These are phyloP conservation scores for Alternaria postmessia DNA, from an alignment of 2,329 filamentous ascomycete species.

Conservation along the genomic window DNA sequence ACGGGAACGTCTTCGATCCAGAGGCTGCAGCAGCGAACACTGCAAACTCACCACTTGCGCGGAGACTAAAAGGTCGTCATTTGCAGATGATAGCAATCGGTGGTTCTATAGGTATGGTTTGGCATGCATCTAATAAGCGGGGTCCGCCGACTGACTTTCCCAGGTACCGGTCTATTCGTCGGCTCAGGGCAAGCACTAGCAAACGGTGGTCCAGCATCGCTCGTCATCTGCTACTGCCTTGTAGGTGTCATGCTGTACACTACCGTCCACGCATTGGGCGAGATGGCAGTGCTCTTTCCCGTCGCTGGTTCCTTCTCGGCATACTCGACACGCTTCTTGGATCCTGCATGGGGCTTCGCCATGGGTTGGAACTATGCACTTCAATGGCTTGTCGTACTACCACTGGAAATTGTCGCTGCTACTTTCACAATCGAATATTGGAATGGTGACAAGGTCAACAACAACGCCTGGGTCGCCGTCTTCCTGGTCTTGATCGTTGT, in stretches of 20 bases:
- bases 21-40: conserved; percentile 69
- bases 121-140: conserved; percentile 5
- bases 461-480: conserved; percentile 76
- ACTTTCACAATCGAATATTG: conserved; percentile 86
- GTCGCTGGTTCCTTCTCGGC: conserved; percentile 91
- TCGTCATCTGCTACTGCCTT: conserved; percentile 58
- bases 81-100: conserved; percentile 98
- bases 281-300: conserved; percentile 89
- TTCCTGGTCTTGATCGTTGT: conserved; percentile 78
- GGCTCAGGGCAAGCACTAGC: conserved; percentile 65
- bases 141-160: conserved; percentile 23
- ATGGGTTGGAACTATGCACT: conserved; percentile 96
- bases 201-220: conserved; percentile 49
- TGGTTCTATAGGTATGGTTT: conserved; percentile 71
- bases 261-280: conserved; percentile 89
- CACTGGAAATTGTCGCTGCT: conserved; percentile 86
- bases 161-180: conserved; percentile 76
- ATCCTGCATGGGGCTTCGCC: conserved; percentile 93
- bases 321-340: conserved; percentile 90
- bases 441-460: conserved; percentile 61
- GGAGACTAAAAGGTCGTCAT: conserved; percentile 66
- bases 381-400: conserved; percentile 85
- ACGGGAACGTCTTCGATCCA: conserved; percentile 68
- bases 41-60: conserved; percentile 75
- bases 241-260: conserved; percentile 90